Evolutionary conservation across 345 rosid species (phyloP), one percentile per base, ranked within the genome.

Genomic region (Eucalyptus curtisii): DNA sequence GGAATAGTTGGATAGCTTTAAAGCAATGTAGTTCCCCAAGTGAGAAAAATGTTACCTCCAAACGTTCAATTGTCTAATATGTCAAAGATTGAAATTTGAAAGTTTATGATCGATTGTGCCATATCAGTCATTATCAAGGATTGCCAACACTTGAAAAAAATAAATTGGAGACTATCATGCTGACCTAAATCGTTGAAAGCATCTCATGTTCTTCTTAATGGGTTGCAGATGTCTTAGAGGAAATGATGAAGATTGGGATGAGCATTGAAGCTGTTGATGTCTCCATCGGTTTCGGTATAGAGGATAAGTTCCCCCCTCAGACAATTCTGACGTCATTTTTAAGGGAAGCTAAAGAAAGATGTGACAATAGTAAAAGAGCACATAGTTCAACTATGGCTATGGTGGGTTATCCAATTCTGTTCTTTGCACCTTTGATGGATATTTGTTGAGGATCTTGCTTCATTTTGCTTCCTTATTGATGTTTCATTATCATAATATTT

Each of bases 181-280:
- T 14, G 44, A 30, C 30, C 49, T 87, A 50, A 49, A 87, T 88
- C 37, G 27, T 82, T 19, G 33, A 17, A 40, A 90, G 44, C 87
- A 42, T 68, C 90, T 13, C 79, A 86, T 47, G 86, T 87, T 81
- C 87, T 76, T 40, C 82, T 76, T 76, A 76, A 76, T 76, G 82
- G 82, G 61, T 90, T 71, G 85, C 94, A 96, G 99, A 89, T 89
- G 89, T 96, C 68, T 89, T 95, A 87, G 93, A 92, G 87, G 89
- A 88, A 90, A 91, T 92, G 94, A 91, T 91, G 91, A 94, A 91
- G 92, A 92, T 88, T 82, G 93, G 95, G 82, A 90, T 90, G 93
- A 92, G 91, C 89, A 87, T 94, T n/a, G 93, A 96, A 88, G 97
- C 98, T 87, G 91, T 95, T 85, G 96, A 96, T 89, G 86, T 95